A percentile compares a stretch with the other conserved stretches of the same genome.
Conservation (phyloP, 768 basidiomycete species). For the Pilatotrama ljubarskyi region DNA sequence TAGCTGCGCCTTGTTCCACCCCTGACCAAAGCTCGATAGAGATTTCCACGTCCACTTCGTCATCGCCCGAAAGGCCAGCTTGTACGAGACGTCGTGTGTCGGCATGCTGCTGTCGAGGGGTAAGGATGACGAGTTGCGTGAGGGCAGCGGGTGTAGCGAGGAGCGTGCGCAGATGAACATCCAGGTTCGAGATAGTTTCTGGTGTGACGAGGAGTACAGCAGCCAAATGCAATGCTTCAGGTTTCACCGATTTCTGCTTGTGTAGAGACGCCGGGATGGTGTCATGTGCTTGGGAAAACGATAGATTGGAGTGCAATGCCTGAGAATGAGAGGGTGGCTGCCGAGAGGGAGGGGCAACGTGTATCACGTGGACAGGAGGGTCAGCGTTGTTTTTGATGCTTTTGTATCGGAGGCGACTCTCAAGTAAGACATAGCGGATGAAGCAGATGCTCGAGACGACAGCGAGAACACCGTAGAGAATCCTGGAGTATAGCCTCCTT, state of each 20-base stretch:
- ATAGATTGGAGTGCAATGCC: too few species aligned
- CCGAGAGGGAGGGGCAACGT: too few species aligned
- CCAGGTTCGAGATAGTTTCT: conserved; percentile 36
- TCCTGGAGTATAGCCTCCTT: conserved; percentile 1
- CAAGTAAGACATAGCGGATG: neutral
- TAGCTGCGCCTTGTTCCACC: conserved; percentile 27
- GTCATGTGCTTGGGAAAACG: neutral
- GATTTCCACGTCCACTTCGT: conserved; percentile 40
- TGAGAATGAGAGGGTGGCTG: too few species aligned
- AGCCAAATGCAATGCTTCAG: neutral
- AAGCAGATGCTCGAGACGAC: conserved; percentile 6
- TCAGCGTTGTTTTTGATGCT: neutral
- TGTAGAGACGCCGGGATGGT: neutral
- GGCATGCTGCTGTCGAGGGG: conserved; percentile 39
- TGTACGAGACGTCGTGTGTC: conserved; percentile 41
- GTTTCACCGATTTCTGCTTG: neutral
- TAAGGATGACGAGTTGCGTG: conserved; percentile 49
- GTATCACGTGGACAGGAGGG: too few species aligned
- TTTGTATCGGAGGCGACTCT: neutral
- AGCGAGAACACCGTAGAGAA: neutral
- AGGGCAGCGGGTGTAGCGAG: conserved; percentile 37
- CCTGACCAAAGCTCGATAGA: conserved; percentile 37
- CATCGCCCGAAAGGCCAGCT: conserved; percentile 31
- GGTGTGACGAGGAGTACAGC: conserved; percentile 47
- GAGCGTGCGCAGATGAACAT: conserved; percentile 40